Conservation (phyloP, 805 yeast species). For the Isabelozyma rhagii region DNA sequence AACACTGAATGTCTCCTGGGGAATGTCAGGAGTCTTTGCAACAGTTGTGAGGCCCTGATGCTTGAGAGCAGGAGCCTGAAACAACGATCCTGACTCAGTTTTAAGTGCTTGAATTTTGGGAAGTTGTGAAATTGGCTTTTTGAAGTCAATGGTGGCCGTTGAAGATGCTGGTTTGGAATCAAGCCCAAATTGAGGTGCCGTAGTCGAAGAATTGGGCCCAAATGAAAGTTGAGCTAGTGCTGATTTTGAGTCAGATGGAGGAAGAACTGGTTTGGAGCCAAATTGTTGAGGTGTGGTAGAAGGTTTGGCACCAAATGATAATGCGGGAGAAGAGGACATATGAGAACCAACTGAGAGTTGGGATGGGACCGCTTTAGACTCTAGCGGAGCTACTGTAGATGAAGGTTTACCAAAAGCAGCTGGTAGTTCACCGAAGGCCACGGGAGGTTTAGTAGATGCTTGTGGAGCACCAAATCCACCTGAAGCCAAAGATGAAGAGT, state of each 20-base stretch:
- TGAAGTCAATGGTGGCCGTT: background rate
- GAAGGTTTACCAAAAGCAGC: background rate
- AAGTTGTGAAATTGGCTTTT: background rate
- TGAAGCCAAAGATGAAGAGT: background rate
- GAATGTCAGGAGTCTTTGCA: background rate
- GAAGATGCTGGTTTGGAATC: background rate
- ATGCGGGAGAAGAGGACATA: no score
- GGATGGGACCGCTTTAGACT: background rate
- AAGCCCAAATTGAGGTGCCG: background rate
- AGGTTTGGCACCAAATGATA: no score
- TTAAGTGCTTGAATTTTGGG: background rate
- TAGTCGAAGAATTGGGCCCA: no score
- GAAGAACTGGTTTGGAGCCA: no score
- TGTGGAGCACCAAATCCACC: background rate
- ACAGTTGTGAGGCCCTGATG: background rate
- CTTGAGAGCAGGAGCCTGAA: background rate
- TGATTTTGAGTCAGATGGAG: background rate
- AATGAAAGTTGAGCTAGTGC: background rate
- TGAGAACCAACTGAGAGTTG: background rate
- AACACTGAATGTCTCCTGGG: no score
- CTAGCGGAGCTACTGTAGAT: background rate
- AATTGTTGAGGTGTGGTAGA: no score
- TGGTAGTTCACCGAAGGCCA: background rate
- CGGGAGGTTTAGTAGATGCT: background rate
- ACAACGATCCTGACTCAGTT: background rate